Conservation (phyloP, 768 basidiomycete genomes). For the Astraeus odoratus region DNA sequence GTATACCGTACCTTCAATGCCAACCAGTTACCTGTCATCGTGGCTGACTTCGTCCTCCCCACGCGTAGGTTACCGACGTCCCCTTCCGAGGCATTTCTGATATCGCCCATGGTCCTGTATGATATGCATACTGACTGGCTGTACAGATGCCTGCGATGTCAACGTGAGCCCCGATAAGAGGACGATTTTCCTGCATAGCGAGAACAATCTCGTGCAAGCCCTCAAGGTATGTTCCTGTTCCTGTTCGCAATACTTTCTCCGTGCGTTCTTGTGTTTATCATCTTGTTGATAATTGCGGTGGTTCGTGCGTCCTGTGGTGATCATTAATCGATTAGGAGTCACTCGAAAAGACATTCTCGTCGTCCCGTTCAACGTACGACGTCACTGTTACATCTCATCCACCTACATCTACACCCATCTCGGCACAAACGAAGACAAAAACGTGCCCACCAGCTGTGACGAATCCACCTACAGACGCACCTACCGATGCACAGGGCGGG, state of each 20-base stretch:
- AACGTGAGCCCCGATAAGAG: constrained; percentile 97
- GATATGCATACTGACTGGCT: background rate
- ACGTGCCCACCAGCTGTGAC: background rate
- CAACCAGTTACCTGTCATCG: constrained; percentile 70
- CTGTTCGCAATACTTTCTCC: too few relatives aligned
- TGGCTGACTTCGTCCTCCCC: constrained; percentile 80
- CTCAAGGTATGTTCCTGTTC: constrained; percentile 74
- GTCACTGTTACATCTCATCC: constrained; percentile 38
- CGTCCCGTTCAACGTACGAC: constrained; percentile 67
- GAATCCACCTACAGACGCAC: background rate
- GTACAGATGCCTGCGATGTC: constrained; percentile 73
- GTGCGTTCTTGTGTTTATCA: background rate
- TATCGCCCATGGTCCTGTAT: background rate
- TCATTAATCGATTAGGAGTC: constrained; percentile 49
- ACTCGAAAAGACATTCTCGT: constrained; percentile 62
- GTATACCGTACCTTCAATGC: constrained; percentile 80
- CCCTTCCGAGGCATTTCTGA: background rate
- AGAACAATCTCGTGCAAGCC: constrained; percentile 67
- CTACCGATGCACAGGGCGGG: background rate
- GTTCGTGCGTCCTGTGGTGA: too few relatives aligned
- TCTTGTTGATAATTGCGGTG: too few relatives aligned
- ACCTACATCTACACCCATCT: constrained; percentile 10
- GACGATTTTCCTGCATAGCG: constrained; percentile 88
- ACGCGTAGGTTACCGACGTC: constrained; percentile 44
- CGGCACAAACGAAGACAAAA: constrained; percentile 4